Conservation (phyloP, 352 stramenopile genomes). For the Globisporangium apiculatum region DNA sequence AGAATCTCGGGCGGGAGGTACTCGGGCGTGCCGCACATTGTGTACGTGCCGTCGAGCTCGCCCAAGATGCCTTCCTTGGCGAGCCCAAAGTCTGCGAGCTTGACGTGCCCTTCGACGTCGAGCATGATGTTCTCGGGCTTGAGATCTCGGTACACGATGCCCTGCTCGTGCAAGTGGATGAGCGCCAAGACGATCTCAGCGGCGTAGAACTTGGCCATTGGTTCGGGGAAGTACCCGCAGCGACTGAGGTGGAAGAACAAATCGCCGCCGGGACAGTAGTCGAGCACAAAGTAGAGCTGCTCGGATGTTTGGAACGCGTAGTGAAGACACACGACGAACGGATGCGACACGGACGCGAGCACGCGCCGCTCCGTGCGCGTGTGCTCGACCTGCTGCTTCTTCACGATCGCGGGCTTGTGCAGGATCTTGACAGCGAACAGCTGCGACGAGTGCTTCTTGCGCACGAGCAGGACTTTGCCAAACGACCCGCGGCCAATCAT, state of each 20-base stretch:
- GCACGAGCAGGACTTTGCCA: slow-evolving; percentile 88
- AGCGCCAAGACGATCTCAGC: slow-evolving; percentile 81
- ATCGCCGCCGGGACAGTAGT: slow-evolving; percentile 81
- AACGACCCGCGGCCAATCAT: slow-evolving; percentile 92
- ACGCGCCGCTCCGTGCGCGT: slow-evolving; percentile 79
- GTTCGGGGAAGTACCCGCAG: slow-evolving; percentile 71
- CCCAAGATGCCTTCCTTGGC: slow-evolving; percentile 70
- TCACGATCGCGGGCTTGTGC: slow-evolving; percentile 68
- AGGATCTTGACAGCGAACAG: slow-evolving; percentile 84
- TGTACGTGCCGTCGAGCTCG: slow-evolving; percentile 72
- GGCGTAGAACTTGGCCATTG: slow-evolving; percentile 79
- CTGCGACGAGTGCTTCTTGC: slow-evolving; percentile 70
- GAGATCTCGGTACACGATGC: slow-evolving; percentile 77
- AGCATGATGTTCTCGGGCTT: slow-evolving; percentile 88
- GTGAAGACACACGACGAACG: slow-evolving; percentile 86
- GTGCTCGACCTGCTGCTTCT: slow-evolving; percentile 82
- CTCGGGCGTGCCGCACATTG: slow-evolving; percentile 84
- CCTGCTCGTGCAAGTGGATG: slow-evolving; percentile 80
- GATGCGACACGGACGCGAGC: slow-evolving; percentile 70
- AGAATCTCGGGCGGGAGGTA: slow-evolving; percentile 81
- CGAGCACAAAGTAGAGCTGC: slow-evolving; percentile 83
- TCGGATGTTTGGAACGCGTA: slow-evolving; percentile 85
- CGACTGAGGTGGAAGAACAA: slow-evolving; percentile 79
- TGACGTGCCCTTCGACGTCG: slow-evolving; percentile 77
- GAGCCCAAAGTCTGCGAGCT: slow-evolving; percentile 76